Evolutionary conservation across 2,329 filamentous ascomycete genomes (phyloP), one percentile per base, ranked within the genome.

Genomic region (Zarea fungicola): DNA sequence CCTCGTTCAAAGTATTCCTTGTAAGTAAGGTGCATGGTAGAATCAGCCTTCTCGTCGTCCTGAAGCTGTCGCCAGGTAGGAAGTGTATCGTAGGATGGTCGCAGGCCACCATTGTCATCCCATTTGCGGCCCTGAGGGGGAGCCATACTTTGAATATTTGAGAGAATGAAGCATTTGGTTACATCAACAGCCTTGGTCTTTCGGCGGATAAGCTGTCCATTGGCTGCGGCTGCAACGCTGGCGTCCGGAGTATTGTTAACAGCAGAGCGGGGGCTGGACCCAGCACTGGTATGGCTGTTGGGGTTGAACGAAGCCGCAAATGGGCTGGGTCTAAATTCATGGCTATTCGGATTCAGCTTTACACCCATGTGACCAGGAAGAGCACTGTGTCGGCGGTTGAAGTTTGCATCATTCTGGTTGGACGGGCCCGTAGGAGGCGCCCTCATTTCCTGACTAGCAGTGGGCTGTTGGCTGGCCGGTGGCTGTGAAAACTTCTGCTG

Each of bases 301-400:
- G 87, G 92, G 56, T 84, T 92, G 68, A 99, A 97, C 2, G 85
- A 76, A 37, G 80, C 78, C 1, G 91, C 90, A 53, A 85, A 85
- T 5, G 88, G 84, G 59, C 85, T 95, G 16, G 92, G 93, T 55
- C 86, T 84, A 69, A 96, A 97, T 60, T 96, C 90, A 61, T 80
- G 75, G 56, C 75, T 84, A 58, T 81, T 83, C 6, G 81, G 81
- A 54, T 85, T 85, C 57, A 85, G 62, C 64, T 82, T 81, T 39
- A 71, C 72, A 4, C 71, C 70, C 58, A 79, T 69, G 44, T 78
- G 78, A 36, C 68, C 68, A 11, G 73, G 69, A n/a, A 75, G 64
- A 42, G 70, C 73, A 52, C 74, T 77, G 39, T 76, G 60, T 39
- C 81, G 72, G 58, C 78, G 71, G 60, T 74, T 68, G 70, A 80